A percentile compares a stretch with the other conserved stretches of the same genome.
Evolutionary conservation across 148 eudicot genomes (phyloP).

Genomic region (Rhododendron ovatum): DNA sequence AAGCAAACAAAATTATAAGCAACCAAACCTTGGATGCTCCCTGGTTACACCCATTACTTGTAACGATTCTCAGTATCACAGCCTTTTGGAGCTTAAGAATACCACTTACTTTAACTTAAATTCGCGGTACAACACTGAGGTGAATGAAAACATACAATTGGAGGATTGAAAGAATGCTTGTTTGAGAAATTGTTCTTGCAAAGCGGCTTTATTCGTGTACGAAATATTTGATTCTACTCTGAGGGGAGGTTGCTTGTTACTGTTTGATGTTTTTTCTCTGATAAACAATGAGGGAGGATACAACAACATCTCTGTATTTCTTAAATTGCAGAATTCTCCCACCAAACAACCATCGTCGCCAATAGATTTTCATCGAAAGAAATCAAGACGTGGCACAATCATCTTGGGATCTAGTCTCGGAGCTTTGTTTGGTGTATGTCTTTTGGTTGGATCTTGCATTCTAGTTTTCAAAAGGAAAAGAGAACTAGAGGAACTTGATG

Average conservation of each 20-base stretch:
- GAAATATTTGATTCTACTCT: too few relatives aligned
- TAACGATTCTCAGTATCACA: too few relatives aligned
- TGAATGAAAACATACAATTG: not conserved
- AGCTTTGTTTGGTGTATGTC: not conserved
- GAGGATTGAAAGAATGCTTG: not conserved
- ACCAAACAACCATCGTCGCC: not conserved
- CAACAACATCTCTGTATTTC: not conserved
- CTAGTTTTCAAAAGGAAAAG: too few relatives aligned
- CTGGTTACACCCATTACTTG: constrained; percentile 15
- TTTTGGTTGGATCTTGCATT: too few relatives aligned
- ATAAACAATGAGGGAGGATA: not conserved
- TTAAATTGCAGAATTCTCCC: not conserved
- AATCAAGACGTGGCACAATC: not conserved
- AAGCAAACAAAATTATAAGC: constrained; percentile 3
- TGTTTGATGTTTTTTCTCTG: not conserved
- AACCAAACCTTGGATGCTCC: constrained; percentile 29
- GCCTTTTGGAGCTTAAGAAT: not conserved
- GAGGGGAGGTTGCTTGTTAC: too few relatives aligned
- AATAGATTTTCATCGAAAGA: not conserved
- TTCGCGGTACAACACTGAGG: too few relatives aligned
- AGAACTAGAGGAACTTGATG: too few relatives aligned
- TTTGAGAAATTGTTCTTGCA: too few relatives aligned
- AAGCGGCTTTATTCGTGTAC: too few relatives aligned
- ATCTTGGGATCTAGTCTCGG: not conserved
- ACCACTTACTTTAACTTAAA: constrained; percentile 4